Conservation (phyloP, 345 rosid species). For the Nephelium lappaceum region DNA sequence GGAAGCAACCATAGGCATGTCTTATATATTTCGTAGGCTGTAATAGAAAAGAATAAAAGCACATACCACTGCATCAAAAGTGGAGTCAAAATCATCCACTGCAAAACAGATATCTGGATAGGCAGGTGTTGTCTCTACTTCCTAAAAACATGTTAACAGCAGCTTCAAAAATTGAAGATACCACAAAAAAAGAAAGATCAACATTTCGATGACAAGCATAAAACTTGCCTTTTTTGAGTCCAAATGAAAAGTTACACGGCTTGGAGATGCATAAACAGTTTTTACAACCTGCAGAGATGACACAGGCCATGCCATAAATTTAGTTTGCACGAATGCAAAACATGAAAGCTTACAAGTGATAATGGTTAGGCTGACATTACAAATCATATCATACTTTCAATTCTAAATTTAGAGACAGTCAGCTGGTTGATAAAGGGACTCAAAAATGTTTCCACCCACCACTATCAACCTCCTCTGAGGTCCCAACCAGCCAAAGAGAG, state of each 20-base stretch:
- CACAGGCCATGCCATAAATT: conserved; percentile 24
- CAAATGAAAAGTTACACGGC: conserved; percentile 89
- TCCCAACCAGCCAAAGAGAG: neutral
- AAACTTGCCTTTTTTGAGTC: conserved; percentile 82
- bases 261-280: conserved; percentile 97
- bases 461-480: neutral
- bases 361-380: conserved; percentile 9
- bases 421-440: neutral
- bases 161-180: conserved; percentile 33
- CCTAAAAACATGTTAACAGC: conserved; percentile 48
- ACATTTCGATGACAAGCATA: conserved; percentile 12
- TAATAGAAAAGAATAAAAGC: neutral
- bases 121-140: conserved; percentile 91
- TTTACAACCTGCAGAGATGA: conserved; percentile 73
- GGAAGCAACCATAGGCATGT: neutral
- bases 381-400: neutral
- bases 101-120: conserved; percentile 98
- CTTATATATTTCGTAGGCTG: neutral
- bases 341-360: conserved; percentile 8
- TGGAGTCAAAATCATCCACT: conserved; percentile 93
- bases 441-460: neutral
- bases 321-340: conserved; percentile 13
- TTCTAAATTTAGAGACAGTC: neutral
- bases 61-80: conserved; percentile 92
- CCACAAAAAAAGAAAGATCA: neutral